phyloP scores from a whole-genome alignment of 148 eudicot genomes.

The Rhododendron vialii region DNA sequence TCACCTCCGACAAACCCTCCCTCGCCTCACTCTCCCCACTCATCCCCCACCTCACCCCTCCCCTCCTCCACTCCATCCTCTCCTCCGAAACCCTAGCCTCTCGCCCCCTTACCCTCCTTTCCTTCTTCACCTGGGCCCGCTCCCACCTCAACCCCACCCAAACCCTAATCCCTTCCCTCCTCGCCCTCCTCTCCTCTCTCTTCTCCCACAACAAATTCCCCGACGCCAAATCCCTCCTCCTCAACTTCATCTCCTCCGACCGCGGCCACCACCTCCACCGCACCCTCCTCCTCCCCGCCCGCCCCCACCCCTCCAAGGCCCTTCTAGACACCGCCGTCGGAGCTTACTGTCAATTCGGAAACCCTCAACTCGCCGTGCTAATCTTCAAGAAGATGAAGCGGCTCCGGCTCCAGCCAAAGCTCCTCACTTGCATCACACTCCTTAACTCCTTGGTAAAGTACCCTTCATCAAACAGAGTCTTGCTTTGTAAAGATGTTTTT shows the following conservation, averaged over 20 bases:
- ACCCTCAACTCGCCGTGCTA: constrained; percentile 51
- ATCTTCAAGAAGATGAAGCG: constrained; percentile 73
- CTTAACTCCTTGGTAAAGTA: constrained; percentile 53
- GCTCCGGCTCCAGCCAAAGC: constrained; percentile 34
- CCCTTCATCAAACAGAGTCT: constrained; percentile 30
- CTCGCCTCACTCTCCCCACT: not conserved
- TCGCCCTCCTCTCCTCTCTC: constrained; percentile 41
- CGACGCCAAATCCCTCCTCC: constrained; percentile 51
- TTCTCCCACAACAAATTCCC: constrained; percentile 49
- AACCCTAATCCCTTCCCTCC: constrained; percentile 33
- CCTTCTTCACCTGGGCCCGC: constrained; percentile 39
- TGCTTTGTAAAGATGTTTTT: constrained; percentile 42
- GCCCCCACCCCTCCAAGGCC: constrained; percentile 37
- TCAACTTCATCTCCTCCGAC: constrained; percentile 46
- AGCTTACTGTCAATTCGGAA: constrained; percentile 47
- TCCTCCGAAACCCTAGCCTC: constrained; percentile 24
- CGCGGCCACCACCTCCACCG: constrained; percentile 40
- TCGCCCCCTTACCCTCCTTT: constrained; percentile 34
- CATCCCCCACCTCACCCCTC: constrained; percentile 17
- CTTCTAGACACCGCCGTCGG: constrained; percentile 53
- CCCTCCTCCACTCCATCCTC: constrained; percentile 17
- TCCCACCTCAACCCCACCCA: constrained; percentile 4
- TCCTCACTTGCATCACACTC: constrained; percentile 58
- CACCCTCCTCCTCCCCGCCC: constrained; percentile 52
- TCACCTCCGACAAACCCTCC: not conserved